Evolutionary conservation across 352 stramenopile species (phyloP), one percentile per base, ranked within the genome.

Genomic region (Globisporangium paddicum): DNA sequence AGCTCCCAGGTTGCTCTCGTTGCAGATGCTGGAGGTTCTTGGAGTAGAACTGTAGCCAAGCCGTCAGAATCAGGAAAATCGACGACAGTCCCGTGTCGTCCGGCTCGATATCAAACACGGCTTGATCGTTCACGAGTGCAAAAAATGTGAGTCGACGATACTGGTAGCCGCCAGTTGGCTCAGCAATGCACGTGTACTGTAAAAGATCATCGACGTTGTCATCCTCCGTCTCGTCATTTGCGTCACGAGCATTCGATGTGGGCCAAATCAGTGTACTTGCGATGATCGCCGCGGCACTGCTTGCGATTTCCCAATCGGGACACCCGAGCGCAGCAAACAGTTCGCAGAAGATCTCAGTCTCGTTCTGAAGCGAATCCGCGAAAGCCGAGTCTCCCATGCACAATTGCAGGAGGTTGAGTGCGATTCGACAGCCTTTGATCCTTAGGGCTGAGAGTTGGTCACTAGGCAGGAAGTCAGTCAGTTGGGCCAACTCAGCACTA

Each of bases 1-100:
- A 2, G 9, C 11, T 40, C 8, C 9, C 5, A 14, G 28, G 47
- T 4, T 38, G 47, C 13, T 45, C n/a, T 13, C 30, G 32, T 25
- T 34, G 28, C 13, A 64, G 40, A 7, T 58, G 48, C 6, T 58
- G 35, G 18, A 72, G 58, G 32, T 74, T 69, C 13, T 58, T 50
- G 2, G 67, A 67, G 37, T 72, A 77, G 51, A 68, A 77, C 6
- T 57, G 66, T 14, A 72, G 13, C 69, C 69, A 77, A 9, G 50
- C 41, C 2, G 56, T 18, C 16, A 74, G 58, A 14, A 77, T 37
- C 11, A 72, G 23, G 30, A 72, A 77, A n/a, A 55, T 54, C 10
- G 63, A 47, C 2, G 69, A 61, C 3, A 72, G 64, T 8, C 50
- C 30, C 34, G 42, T 63, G 0, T 53, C 30, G 1, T 46, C 42